phyloP scores from a whole-genome alignment of 179 eudicot species.

The Kewa caespitosa region DNA sequence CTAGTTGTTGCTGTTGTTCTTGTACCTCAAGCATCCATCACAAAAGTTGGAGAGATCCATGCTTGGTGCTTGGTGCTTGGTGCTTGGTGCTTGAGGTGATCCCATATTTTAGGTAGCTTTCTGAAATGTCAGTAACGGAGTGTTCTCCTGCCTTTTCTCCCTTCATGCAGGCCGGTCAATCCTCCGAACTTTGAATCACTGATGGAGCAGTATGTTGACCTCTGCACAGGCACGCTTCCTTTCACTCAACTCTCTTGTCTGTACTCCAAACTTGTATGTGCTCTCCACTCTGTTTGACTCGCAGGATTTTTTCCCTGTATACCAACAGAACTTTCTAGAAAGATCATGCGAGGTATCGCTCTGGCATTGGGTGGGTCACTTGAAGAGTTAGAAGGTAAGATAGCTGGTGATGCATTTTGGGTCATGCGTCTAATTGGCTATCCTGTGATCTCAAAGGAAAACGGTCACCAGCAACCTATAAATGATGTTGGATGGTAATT shows the following conservation, averaged over 20 bases:
- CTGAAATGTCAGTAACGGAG: background rate
- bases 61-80: background rate
- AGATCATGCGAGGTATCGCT: conserved; percentile 86
- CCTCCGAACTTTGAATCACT: conserved; percentile 60
- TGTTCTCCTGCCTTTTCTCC: too few relatives aligned
- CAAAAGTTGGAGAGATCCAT: too few relatives aligned
- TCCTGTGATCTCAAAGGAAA: conserved; percentile 49
- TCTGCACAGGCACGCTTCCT: conserved; percentile 64
- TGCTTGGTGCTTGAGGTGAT: background rate
- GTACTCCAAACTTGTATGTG: background rate
- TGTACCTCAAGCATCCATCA: too few relatives aligned
- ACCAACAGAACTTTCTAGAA: conserved; percentile 71
- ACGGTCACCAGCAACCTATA: conserved; percentile 39
- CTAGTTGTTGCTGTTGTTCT: too few relatives aligned
- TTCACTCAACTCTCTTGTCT: background rate
- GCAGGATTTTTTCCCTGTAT: conserved; percentile 6
- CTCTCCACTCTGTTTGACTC: background rate
- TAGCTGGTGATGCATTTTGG: conserved; percentile 93
- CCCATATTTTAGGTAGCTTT: background rate
- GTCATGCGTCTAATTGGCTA: conserved; percentile 83
- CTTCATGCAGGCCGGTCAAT: conserved; percentile 68
- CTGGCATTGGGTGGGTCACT: conserved; percentile 69
- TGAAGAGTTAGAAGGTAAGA: conserved; percentile 62
- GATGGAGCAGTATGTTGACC: conserved; percentile 70
- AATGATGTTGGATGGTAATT: conserved; percentile 76